phyloP scores from a whole-genome alignment of 495 filamentous ascomycete species.

The Tricharina praecox region DNA sequence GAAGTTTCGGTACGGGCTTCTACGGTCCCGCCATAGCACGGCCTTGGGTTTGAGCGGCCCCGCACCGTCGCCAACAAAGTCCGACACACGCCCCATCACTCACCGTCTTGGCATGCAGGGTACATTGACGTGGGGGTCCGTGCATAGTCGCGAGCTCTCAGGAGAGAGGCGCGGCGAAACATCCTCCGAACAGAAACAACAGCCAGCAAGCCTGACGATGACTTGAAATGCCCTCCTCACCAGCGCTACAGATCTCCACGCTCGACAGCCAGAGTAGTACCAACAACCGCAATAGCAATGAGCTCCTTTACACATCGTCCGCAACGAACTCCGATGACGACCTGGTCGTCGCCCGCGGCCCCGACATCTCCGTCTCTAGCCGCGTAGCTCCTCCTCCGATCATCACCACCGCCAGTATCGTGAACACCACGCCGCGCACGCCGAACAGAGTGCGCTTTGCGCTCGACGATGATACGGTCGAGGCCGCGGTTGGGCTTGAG shows the following conservation, averaged over 20 bases:
- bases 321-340: conserved; percentile 25
- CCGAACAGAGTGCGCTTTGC: conserved; percentile 80
- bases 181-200: no score
- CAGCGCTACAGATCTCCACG: neutral
- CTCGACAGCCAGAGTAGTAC: neutral
- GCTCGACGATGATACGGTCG: conserved; percentile 32
- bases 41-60: no score
- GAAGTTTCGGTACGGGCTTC: no score
- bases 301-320: neutral
- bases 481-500: conserved; percentile 29
- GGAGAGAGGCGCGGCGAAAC: no score
- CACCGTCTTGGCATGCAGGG: no score
- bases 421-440: conserved; percentile 43
- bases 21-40: no score
- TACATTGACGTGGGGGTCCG: no score
- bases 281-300: neutral
- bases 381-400: conserved; percentile 27
- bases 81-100: no score
- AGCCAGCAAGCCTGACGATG: conserved; percentile 16
- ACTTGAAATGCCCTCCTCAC: conserved; percentile 18
- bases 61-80: no score
- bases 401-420: conserved; percentile 7
- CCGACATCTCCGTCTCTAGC: conserved; percentile 21
- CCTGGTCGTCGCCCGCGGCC: conserved; percentile 32
- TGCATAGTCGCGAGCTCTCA: no score